Evolutionary conservation across 2,329 filamentous ascomycete genomes (phyloP), one percentile per base, ranked within the genome.

Genomic region (Biscogniauxia marginata): DNA sequence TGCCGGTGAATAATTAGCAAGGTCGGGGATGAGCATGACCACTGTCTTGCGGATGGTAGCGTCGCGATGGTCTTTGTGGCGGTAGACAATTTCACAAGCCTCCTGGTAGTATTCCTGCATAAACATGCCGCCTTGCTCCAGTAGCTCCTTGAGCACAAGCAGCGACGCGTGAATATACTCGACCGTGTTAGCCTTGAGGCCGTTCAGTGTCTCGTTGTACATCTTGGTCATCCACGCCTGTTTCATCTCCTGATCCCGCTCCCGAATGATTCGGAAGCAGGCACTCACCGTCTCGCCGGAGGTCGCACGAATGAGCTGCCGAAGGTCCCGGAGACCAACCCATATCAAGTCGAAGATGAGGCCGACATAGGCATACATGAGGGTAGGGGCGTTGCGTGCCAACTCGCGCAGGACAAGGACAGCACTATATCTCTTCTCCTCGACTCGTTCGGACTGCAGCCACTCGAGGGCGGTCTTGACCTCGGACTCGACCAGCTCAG

Each of bases 61-160:
- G 65, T 99, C 96, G 53, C 91, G 86, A 66, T 98, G 91, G 65
- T 99, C 95, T 73, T 96, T 96, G 72, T 96, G 90, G 59, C 90
- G 89, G 63, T 93, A 87, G 34, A 97, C 90, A 61, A 95, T 93
- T 60, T 99, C 95, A 71, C 93, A 98, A 9, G 91, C 88, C 65
- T 96, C 91, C 56, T 88, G 85, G 73, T 98, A 99, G 70, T 93
- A 86, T 43, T 93, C 90, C 67, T 96, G 92, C 95, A 99, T 98
- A 74, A 96, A 99, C 93, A 99, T 99, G 65, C 92, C 93, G 52
- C 95, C 95, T 71, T 96, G 93, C 61, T 95, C 85, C 18, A 99
- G 84, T 49, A 99, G 83, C 75, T 98, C 93, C 72, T 93, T 96
- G 67, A 98, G 82, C 1, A 96, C 92, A 19, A 99, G 81, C 44